phyloP scores from a whole-genome alignment of 2,329 filamentous ascomycete species.

The Ascochyta clinopodiicola region DNA sequence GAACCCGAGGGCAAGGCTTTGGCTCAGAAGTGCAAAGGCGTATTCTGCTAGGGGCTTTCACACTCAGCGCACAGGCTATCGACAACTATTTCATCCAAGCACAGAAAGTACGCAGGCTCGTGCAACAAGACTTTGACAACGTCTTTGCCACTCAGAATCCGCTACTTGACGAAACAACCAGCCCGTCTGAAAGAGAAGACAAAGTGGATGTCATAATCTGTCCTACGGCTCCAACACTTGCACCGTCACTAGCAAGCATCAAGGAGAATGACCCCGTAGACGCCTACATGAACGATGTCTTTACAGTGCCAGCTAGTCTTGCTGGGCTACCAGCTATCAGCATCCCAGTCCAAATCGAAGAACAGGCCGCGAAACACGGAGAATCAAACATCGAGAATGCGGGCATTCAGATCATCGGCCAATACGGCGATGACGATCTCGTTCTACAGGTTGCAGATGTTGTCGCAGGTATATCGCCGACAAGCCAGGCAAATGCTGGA shows the following conservation, averaged over 20 bases:
- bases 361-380: slow-evolving; percentile 36
- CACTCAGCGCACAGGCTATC: slow-evolving; percentile 85
- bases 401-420: slow-evolving; percentile 80
- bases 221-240: slow-evolving; percentile 81
- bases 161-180: slow-evolving; percentile 56
- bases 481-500: slow-evolving; percentile 4
- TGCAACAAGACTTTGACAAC: slow-evolving; percentile 84
- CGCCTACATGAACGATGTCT: slow-evolving; percentile 90
- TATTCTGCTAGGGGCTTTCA: slow-evolving; percentile 89
- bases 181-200: slow-evolving; percentile 57
- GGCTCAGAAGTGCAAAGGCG: slow-evolving; percentile 85
- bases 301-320: slow-evolving; percentile 92
- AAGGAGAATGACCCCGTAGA: slow-evolving; percentile 65
- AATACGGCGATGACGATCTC: slow-evolving; percentile 76
- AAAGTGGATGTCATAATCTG: slow-evolving; percentile 86
- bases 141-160: slow-evolving; percentile 76
- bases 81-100: slow-evolving; percentile 98
- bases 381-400: slow-evolving; percentile 46
- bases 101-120: slow-evolving; percentile 82
- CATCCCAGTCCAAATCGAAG: slow-evolving; percentile 66
- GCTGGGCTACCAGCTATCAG: slow-evolving; percentile 90
- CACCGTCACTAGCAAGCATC: slow-evolving; percentile 70
- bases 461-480: slow-evolving; percentile 18
- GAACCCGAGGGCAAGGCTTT: slow-evolving; percentile 75
- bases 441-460: slow-evolving; percentile 64